These are phyloP conservation scores for Backusella tuberculispora DNA, from an alignment of 192 early-diverging fungal genomes.

Conservation along the genomic window DNA sequence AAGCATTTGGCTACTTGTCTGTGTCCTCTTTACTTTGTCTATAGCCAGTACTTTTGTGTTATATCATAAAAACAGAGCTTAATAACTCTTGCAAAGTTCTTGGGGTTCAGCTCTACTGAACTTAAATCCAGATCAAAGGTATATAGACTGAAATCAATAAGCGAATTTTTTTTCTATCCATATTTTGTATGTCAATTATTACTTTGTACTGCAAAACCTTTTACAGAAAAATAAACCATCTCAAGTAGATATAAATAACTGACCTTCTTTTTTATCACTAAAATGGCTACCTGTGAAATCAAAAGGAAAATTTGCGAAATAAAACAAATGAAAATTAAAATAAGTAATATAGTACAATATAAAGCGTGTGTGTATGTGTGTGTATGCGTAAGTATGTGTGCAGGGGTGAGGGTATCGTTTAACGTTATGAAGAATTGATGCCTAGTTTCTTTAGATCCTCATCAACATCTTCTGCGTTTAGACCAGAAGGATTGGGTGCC, in stretches of 20 bases:
- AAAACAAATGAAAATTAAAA: not conserved
- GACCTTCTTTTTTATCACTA: not conserved
- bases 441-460: slow-evolving; percentile 51
- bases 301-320: not conserved
- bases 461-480: slow-evolving; percentile 40
- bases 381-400: not conserved
- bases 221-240: too few relatives aligned
- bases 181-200: not conserved
- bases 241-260: too few relatives aligned
- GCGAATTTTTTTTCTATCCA: too few relatives aligned
- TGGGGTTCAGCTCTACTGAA: too few relatives aligned
- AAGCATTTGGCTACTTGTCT: too few relatives aligned
- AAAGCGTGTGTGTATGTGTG: slow-evolving; percentile 1
- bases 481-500: slow-evolving; percentile 35
- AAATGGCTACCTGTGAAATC: not conserved
- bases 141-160: too few relatives aligned
- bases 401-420: not conserved
- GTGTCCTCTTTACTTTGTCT: too few relatives aligned
- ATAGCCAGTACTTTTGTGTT: too few relatives aligned
- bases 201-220: not conserved
- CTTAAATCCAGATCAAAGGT: too few relatives aligned
- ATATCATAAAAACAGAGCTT: too few relatives aligned
- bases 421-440: slow-evolving; percentile 32
- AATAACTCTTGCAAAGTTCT: too few relatives aligned
- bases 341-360: not conserved